Conservation (phyloP, 352 stramenopile species). For the Phytophthora crassamura region DNA sequence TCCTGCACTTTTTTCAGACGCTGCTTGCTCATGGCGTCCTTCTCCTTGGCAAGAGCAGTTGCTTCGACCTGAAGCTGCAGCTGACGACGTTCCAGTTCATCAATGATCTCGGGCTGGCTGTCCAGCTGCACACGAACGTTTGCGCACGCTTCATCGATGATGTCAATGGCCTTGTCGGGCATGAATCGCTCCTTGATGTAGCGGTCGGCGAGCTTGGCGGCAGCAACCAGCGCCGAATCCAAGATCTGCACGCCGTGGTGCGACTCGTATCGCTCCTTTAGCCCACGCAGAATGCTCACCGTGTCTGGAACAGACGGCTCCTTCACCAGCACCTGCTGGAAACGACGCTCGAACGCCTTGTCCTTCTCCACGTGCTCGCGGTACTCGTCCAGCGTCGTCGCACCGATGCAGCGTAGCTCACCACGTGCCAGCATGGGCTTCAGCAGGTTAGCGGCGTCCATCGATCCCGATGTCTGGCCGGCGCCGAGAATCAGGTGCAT, state of each 20-base stretch:
- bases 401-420: slow-evolving; percentile 97
- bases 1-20: slow-evolving; percentile 92
- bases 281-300: slow-evolving; percentile 95
- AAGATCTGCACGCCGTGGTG: slow-evolving; percentile 97
- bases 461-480: slow-evolving; percentile 91
- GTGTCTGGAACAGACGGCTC: slow-evolving; percentile 96
- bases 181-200: slow-evolving; percentile 94
- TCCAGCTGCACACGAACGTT: slow-evolving; percentile 95
- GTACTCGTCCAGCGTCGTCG: slow-evolving; percentile 98
- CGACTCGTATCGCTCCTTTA: slow-evolving; percentile 97
- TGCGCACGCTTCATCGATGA: slow-evolving; percentile 95
- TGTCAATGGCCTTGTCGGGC: slow-evolving; percentile 95
- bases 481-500: slow-evolving; percentile 97
- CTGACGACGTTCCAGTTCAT: slow-evolving; percentile 94
- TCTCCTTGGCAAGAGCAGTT: slow-evolving; percentile 93
- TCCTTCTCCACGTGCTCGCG: slow-evolving; percentile 99
- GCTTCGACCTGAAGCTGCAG: slow-evolving; percentile 97
- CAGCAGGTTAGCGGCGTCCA: slow-evolving; percentile 98
- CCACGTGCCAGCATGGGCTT: slow-evolving; percentile 98
- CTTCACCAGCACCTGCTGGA: slow-evolving; percentile 96
- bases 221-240: slow-evolving; percentile 93
- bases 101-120: slow-evolving; percentile 95
- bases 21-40: slow-evolving; percentile 92
- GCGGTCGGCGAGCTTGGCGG: slow-evolving; percentile 93
- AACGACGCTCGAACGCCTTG: slow-evolving; percentile 96